A percentile compares a stretch with the other conserved stretches of the same genome.
phyloP scores from a whole-genome alignment of 1,139 yeast species.

The Pichia inconspicua region DNA sequence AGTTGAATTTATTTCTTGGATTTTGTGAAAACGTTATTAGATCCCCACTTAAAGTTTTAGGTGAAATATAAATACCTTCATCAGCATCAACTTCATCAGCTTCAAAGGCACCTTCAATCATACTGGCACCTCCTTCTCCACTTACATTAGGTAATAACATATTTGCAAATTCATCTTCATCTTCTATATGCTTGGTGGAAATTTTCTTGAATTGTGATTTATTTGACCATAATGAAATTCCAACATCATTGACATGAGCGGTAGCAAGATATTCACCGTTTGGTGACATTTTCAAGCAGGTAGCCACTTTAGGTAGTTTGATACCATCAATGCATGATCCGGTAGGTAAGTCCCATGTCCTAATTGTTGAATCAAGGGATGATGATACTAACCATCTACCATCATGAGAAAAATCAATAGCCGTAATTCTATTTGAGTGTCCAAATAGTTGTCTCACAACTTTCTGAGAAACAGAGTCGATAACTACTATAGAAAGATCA shows the following conservation, averaged over 20 bases:
- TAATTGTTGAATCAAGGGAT: conserved; percentile 74
- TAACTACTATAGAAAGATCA: conserved; percentile 73
- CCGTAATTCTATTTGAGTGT: conserved; percentile 81
- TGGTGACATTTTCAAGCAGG: conserved; percentile 75
- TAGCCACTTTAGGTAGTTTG: conserved; percentile 66
- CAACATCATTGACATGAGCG: conserved; percentile 84
- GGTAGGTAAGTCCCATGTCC: conserved; percentile 97
- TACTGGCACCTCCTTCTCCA: conserved; percentile 70
- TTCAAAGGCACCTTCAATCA: conserved; percentile 74
- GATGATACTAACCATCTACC: conserved; percentile 93
- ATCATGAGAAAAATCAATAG: conserved; percentile 86
- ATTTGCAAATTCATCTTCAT: conserved; percentile 61
- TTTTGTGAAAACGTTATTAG: conserved; percentile 69
- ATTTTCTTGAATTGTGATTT: conserved; percentile 70
- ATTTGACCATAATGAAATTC: conserved; percentile 89
- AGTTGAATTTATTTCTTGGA: conserved; percentile 72
- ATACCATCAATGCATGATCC: conserved; percentile 97
- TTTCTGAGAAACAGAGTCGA: conserved; percentile 75
- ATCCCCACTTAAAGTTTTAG: conserved; percentile 56
- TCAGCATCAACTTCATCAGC: conserved; percentile 17
- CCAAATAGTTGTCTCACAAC: conserved; percentile 87
- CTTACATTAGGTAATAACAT: conserved; percentile 68
- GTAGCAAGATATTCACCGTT: conserved; percentile 90
- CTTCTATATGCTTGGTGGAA: conserved; percentile 68
- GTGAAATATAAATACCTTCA: conserved; percentile 40